Conservation (phyloP, 768 basidiomycete genomes). For the Pleurotus pulmonarius region DNA sequence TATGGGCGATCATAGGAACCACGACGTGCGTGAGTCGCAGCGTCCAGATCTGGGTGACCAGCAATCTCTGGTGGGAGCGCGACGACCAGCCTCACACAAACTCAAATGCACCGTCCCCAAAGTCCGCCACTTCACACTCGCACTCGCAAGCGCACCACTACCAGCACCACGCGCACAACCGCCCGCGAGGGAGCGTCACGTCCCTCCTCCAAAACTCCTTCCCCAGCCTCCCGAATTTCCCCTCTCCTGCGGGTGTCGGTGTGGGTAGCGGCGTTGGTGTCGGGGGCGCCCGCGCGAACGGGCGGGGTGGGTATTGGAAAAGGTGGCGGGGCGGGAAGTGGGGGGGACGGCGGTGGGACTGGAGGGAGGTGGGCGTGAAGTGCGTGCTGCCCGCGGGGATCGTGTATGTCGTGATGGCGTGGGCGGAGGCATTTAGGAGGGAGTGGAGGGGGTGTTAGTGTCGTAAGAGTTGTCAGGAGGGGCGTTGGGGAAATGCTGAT, state of each 20-base stretch:
- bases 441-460: constrained; percentile 33
- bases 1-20: constrained; percentile 88
- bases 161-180: neutral
- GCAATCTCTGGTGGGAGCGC: constrained; percentile 67
- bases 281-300: constrained; percentile 1
- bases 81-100: constrained; percentile 6
- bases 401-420: constrained; percentile 79
- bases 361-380: constrained; percentile 64
- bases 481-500: too few relatives aligned
- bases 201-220: neutral
- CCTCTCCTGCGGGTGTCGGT: constrained; percentile 15
- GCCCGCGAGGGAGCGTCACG: constrained; percentile 3
- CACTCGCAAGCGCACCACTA: neutral
- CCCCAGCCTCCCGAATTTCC: constrained; percentile 16
- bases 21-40: constrained; percentile 81
- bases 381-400: constrained; percentile 73
- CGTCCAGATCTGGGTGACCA: constrained; percentile 95
- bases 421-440: constrained; percentile 53
- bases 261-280: constrained; percentile 14
- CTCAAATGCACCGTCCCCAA: neutral
- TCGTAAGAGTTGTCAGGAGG: neutral
- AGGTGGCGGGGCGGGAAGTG: constrained; percentile 44
- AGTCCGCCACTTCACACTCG: neutral
- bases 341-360: constrained; percentile 75
- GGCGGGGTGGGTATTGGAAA: constrained; percentile 29